Evolutionary conservation across 2,329 filamentous ascomycete genomes (phyloP).

Genomic region (Cercospora sojina): DNA sequence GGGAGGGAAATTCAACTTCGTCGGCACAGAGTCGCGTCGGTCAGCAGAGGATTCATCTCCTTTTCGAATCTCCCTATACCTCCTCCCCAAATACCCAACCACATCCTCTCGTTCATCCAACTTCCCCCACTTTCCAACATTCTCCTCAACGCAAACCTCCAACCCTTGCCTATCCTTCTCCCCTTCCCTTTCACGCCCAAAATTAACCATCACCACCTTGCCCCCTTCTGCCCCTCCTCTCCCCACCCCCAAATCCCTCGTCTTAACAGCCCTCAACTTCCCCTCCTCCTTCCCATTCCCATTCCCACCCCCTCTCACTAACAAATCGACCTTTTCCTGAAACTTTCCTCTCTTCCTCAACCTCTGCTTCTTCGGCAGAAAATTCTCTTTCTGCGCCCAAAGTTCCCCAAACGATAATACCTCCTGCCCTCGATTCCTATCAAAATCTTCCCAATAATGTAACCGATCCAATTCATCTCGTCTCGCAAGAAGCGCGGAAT

Average conservation of each 20-base stretch:
- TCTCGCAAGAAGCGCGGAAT: neutral
- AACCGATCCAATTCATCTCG: neutral
- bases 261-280: no score
- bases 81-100: neutral
- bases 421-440: neutral
- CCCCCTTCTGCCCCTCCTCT: no score
- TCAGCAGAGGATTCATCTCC: no score
- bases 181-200: no score
- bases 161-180: no score
- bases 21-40: no score
- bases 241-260: no score
- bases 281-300: no score
- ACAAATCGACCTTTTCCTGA: neutral
- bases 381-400: neutral
- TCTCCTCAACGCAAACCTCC: no score
- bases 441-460: neutral
- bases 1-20: no score
- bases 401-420: neutral
- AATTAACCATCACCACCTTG: no score
- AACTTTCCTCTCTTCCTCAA: neutral
- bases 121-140: no score
- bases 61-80: neutral
- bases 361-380: neutral
- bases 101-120: neutral
- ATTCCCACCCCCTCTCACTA: neutral